Evolutionary conservation across 495 filamentous ascomycete genomes (phyloP), one percentile per base, ranked within the genome.

Genomic region (Trypethelium eluteriae): DNA sequence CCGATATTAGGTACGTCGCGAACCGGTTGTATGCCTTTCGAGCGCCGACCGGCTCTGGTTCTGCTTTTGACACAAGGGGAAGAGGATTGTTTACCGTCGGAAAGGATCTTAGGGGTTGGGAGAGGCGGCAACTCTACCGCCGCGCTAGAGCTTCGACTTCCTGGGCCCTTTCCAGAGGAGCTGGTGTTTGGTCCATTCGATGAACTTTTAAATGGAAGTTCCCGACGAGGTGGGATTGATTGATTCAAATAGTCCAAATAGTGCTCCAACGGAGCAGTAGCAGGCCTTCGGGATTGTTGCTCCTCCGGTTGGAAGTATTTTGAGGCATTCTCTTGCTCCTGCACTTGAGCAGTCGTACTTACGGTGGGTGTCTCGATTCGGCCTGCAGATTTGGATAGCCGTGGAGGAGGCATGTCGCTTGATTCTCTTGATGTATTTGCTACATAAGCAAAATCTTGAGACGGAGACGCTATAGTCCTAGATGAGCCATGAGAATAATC

Each of bases 161-260:
- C 18, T 35, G 39, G 53, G 62, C 36, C 53, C 6, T 59, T 59
- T 38, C 35, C 56, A 38, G 12, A 32, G 39, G 56, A 39, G 38
- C 59, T 67, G 36, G 59, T 14, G 14, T 38, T 68, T 14, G 47
- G 59, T 25, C 12, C 34, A 35, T 47, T 65, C 12, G 63, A 62
- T 14, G 70, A 57, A 10, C 69, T 70, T 47, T 67, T 65, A 63
- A 79, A 78, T 5, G 78, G 76, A 18, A 79, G 59, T 57, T 75
- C 75, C 36, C 76, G 74, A 53, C 62, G 70, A n/a, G 78, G 76
- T 25, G 76, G 77, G 39, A 79, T 63, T 2, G 64, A 25, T 39
- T 67, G 39, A 46, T 41, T 57, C 2, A 64, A 32, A 38, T 67
- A 61, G 34, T 65, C 38, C 34, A 47, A 34, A 32, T 14, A 9